These are phyloP conservation scores for Ensete ventricosum DNA, from an alignment of 176 grass and related monocot genomes.

Conservation along the genomic window DNA sequence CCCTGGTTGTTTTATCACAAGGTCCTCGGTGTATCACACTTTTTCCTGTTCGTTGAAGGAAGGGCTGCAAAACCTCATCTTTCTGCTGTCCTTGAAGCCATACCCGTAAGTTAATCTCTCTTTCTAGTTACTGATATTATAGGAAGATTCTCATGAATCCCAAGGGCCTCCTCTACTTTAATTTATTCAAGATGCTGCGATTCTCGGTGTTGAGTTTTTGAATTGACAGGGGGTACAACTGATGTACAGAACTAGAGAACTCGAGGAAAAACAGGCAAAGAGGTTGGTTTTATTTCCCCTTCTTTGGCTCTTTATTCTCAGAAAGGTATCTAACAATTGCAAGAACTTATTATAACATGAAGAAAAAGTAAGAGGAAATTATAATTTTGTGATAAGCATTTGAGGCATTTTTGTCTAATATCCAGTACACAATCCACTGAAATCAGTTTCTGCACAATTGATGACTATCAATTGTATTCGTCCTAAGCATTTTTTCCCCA, in stretches of 20 bases:
- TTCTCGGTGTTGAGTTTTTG: conserved; percentile 9
- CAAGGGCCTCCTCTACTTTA: neutral
- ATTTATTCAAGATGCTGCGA: neutral
- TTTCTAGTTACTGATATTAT: neutral
- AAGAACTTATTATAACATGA: neutral
- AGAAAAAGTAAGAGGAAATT: neutral
- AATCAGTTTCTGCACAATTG: neutral
- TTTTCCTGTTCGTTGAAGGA: conserved; percentile 89
- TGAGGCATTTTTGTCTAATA: neutral
- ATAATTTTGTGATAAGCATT: neutral
- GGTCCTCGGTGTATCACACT: conserved; percentile 68
- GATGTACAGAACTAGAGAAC: conserved; percentile 72
- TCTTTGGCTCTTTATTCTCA: neutral
- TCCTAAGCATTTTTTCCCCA: neutral
- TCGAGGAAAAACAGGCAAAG: conserved; percentile 68
- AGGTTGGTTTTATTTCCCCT: conserved; percentile 36
- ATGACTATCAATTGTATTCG: neutral
- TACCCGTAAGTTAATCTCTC: conserved; percentile 41
- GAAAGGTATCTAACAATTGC: neutral
- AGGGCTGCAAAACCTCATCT: conserved; percentile 70
- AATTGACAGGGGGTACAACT: conserved; percentile 68
- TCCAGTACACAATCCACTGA: neutral
- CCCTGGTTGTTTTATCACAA: conserved; percentile 98
- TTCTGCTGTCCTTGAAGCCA: conserved; percentile 71
- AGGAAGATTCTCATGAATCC: neutral